Percentiles rank a stretch among this genome's conserved stretches.
Evolutionary conservation across 352 stramenopile genomes (phyloP).

Genomic region (Phytophthora colocasiae): DNA sequence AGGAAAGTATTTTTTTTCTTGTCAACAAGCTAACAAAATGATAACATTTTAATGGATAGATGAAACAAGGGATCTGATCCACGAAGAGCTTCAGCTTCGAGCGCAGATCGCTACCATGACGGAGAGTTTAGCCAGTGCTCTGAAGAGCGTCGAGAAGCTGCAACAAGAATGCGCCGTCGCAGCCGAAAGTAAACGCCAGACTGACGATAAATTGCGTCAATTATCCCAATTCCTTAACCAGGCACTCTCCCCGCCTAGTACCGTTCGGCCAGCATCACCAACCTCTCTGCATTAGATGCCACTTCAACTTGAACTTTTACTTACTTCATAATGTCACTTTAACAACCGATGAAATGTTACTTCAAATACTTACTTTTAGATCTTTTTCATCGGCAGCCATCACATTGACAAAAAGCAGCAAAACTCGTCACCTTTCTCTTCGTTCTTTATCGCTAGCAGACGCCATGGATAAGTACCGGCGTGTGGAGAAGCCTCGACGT

Average conservation of each 20-base stretch:
- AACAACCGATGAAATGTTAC: constrained; percentile 12
- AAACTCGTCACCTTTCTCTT: not conserved
- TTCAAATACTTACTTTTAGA: constrained; percentile 43
- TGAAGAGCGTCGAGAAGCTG: constrained; percentile 46
- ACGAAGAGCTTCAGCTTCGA: constrained; percentile 66
- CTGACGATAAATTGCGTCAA: constrained; percentile 60
- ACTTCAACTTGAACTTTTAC: not conserved
- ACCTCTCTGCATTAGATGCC: constrained; percentile 18
- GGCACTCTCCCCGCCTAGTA: constrained; percentile 28
- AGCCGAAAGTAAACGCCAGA: constrained; percentile 58
- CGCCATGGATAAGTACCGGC: constrained; percentile 86
- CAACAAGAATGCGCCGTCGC: constrained; percentile 58
- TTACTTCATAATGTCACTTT: constrained; percentile 43
- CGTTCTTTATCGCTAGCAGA: constrained; percentile 10
- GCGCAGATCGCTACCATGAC: constrained; percentile 53
- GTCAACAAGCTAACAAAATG: too few relatives aligned
- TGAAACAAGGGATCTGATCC: constrained; percentile 53
- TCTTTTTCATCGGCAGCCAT: constrained; percentile 45
- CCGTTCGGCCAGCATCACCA: constrained; percentile 15
- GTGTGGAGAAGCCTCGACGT: constrained; percentile 68
- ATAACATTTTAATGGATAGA: constrained; percentile 32
- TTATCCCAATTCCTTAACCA: constrained; percentile 65
- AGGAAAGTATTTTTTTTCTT: constrained; percentile 25
- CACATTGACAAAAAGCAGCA: constrained; percentile 26
- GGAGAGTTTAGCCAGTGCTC: constrained; percentile 41